Evolutionary conservation across 257 asterid species (phyloP), one percentile per base, ranked within the genome.

Genomic region (Thymus quinquecostatus): DNA sequence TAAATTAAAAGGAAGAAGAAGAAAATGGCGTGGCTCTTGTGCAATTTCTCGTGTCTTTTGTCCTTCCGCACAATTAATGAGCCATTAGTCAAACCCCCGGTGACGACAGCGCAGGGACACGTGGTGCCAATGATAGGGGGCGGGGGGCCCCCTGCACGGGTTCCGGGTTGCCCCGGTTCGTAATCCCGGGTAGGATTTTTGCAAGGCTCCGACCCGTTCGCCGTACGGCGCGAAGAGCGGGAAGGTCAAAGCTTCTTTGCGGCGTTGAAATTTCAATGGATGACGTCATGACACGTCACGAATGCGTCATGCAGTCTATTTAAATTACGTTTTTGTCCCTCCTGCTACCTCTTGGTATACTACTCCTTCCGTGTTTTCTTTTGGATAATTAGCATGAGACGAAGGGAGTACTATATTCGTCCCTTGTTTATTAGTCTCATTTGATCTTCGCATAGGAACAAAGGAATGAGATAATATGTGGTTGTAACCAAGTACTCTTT

Each of bases 1-100:
- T 38, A 6, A 2, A 6, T 38, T 2, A 38, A 6, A 38, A 38
- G 44, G 5, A 38, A 56, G 64, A 55, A 67, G 13, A 69, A 82
- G 61, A 73, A 70, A 64, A 77, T 66, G 85, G 86, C 88, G 79
- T 75, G 88, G 83, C 73, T 68, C 87, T 57, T 78, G 95, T 86
- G 92, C 66, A 28, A 79, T 79, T 72, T 75, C 33, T 34, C 55
- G 7, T 72, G 76, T 61, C 72, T 82, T 70, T 45, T 64, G 76
- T 77, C 82, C 79, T 76, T 77, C 65, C 75, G 0, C 48, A 77
- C 81, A 80, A 84, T 81, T 71, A 82, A 81, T 84, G 82, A 66
- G 76, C 70, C 32, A 56, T 47, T 57, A 36, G 78, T 78, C 79
- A 78, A 78, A 67, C 74, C 9, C 55, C 27, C 65, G 27, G 50